Conservation (phyloP, 345 rosid genomes). For the Arabis alpina region DNA sequence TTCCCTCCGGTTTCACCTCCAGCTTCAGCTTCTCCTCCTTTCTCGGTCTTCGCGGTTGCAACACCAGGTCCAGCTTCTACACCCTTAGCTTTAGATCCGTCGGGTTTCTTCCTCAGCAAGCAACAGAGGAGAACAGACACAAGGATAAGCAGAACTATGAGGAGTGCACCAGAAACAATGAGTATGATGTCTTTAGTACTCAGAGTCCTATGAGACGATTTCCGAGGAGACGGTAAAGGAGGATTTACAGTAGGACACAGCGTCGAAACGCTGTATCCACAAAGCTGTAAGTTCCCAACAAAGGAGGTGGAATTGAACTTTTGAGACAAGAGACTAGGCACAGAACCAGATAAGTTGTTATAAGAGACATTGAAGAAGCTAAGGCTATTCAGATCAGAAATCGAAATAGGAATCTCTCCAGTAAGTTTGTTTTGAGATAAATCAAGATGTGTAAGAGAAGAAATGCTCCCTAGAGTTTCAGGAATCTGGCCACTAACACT, state of each 20-base stretch:
- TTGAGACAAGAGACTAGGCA: slow-evolving; percentile 66
- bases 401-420: slow-evolving; percentile 73
- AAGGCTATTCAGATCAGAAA: slow-evolving; percentile 57
- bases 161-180: slow-evolving; percentile 76
- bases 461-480: slow-evolving; percentile 52
- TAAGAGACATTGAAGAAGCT: slow-evolving; percentile 75
- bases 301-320: slow-evolving; percentile 79
- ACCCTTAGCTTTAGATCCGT: slow-evolving; percentile 46
- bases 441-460: slow-evolving; percentile 56
- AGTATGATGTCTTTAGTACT: slow-evolving; percentile 75
- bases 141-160: slow-evolving; percentile 58
- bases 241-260: slow-evolving; percentile 55
- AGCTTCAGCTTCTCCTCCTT: slow-evolving; percentile 66
- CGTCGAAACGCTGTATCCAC: slow-evolving; percentile 67
- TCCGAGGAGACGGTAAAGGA: slow-evolving; percentile 49
- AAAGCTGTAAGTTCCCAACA: slow-evolving; percentile 73
- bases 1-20: slow-evolving; percentile 90
- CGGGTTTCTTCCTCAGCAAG: slow-evolving; percentile 64
- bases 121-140: slow-evolving; percentile 66
- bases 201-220: slow-evolving; percentile 49
- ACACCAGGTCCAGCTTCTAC: slow-evolving; percentile 43
- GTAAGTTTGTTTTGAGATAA: slow-evolving; percentile 61
- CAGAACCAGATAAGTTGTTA: slow-evolving; percentile 85
- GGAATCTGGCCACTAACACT: slow-evolving; percentile 68
- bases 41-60: slow-evolving; percentile 50